Base-by-base conservation (phyloP, 306 rosid species). In the Bauhinia variegata region DNA sequence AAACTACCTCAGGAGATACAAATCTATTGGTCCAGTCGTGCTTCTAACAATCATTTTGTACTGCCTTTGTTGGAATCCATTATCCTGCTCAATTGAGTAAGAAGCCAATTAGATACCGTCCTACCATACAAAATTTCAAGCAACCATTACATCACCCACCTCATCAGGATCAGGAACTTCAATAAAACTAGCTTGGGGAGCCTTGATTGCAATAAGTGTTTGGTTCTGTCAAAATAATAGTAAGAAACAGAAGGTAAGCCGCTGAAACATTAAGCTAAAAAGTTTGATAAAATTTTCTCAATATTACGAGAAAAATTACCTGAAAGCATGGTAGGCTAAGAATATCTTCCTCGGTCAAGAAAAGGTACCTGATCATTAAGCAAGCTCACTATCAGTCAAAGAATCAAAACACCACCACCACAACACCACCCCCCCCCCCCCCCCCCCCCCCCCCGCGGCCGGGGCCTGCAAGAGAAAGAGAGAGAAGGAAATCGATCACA, bases 91-190 rank as follows among this genome's bases (percentile, higher is more conserved):
- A 41, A 74, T 48, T 32, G n/a, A 79, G 54, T 37, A 73, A 71
- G 55, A 56, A 69, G 67, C 31, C 59, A 78, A 55, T 78, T 12
- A 82, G 63, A 65, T 60, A 54, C 60, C 37, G 51, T 44, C 54
- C 36, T 36, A 44, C 13, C 34, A 38, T 28, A 42, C 37, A 23
- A 67, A 44, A 55, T 34, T 72, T 70, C 44, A 54, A 73, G 71
- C 65, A 70, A 65, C 53, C 68, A 68, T 78, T 65, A 49, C 17
- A 43, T 53, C 65, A 70, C 76, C 75, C 71, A 88, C 96, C 96
- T 83, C 89, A 42, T 86, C 89, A n/a, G 96, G 97, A 86, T 88
- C 95, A 41, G 84, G 82, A 71, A 91, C 93, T 84, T 88, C 95
- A 37, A 91, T 82, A 58, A 44, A 73, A 77, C 97, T 85, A 33